A percentile compares a stretch with the other conserved stretches of the same genome.
Evolutionary conservation across 352 stramenopile genomes (phyloP).

Genomic region (Pythium vanterpoolii): DNA sequence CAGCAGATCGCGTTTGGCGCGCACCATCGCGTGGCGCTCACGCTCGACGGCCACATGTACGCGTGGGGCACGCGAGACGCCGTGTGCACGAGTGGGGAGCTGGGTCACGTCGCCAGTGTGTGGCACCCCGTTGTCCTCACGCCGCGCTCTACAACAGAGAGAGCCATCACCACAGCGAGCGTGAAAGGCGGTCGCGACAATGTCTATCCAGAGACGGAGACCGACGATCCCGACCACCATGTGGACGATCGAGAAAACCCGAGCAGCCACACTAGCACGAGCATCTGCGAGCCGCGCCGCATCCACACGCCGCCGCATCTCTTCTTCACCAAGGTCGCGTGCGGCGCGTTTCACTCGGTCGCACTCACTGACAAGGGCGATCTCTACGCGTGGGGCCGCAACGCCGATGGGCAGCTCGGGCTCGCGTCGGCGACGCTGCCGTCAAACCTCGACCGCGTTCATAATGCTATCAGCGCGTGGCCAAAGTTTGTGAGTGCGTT

Average conservation of each 20-base stretch:
- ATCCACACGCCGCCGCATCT: conserved; percentile 43
- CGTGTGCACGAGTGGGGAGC: conserved; percentile 31
- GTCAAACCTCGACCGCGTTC: conserved; percentile 29
- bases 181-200: background rate
- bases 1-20: conserved; percentile 51
- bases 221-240: background rate
- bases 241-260: conserved; percentile 6
- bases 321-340: conserved; percentile 61
- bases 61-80: conserved; percentile 47
- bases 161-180: background rate
- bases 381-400: conserved; percentile 88
- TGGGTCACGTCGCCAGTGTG: conserved; percentile 30
- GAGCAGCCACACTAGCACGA: background rate
- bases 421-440: conserved; percentile 36
- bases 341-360: conserved; percentile 64
- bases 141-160: background rate
- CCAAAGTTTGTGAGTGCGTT: conserved; percentile 74
- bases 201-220: background rate
- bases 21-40: conserved; percentile 52
- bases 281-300: conserved; percentile 27
- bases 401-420: conserved; percentile 86
- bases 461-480: conserved; percentile 62
- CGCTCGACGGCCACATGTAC: conserved; percentile 60
- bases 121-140: conserved; percentile 14
- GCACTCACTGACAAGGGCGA: conserved; percentile 78